A percentile compares a stretch with the other conserved stretches of the same genome.
Evolutionary conservation across 2,329 filamentous ascomycete species (phyloP).

Genomic region (Parastagonospora avenae): DNA sequence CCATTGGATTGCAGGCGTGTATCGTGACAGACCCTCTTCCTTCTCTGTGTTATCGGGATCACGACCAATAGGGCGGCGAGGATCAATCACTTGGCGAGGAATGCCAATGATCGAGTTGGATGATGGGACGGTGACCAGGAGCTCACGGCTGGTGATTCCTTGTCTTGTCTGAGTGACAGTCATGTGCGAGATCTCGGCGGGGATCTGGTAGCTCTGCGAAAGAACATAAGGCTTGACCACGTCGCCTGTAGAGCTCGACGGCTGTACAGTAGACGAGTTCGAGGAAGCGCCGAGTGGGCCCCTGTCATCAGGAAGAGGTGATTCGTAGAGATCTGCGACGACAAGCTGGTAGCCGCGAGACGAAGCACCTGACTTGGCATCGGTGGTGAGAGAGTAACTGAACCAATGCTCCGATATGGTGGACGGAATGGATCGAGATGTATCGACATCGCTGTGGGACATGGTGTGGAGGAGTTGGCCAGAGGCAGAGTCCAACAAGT

Average conservation of each 20-base stretch:
- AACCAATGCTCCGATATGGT: conserved; percentile 95
- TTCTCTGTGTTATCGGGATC: conserved; percentile 79
- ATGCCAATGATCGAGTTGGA: conserved; percentile 78
- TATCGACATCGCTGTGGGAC: conserved; percentile 75
- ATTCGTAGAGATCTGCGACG: conserved; percentile 90
- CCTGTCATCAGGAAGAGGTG: conserved; percentile 79
- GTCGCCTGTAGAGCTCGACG: conserved; percentile 61
- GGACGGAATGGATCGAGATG: conserved; percentile 73
- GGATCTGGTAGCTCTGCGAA: conserved; percentile 80
- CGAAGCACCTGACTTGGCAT: conserved; percentile 55
- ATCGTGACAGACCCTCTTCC: conserved; percentile 81
- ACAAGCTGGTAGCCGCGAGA: conserved; percentile 86
- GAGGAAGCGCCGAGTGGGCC: conserved; percentile 72
- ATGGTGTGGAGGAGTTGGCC: conserved; percentile 77
- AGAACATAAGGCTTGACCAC: conserved; percentile 73
- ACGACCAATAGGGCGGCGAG: conserved; percentile 81
- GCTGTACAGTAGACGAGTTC: conserved; percentile 79
- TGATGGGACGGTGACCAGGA: conserved; percentile 78
- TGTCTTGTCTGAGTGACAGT: conserved; percentile 88
- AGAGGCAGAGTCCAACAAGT: conserved; percentile 84
- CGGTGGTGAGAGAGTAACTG: conserved; percentile 73
- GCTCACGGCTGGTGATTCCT: conserved; percentile 82
- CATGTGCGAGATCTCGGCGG: conserved; percentile 77
- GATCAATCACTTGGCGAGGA: conserved; percentile 78
- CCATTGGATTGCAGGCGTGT: conserved; percentile 78